Conservation (phyloP, 1,139 yeast species). For the Geotrichum siamense region DNA sequence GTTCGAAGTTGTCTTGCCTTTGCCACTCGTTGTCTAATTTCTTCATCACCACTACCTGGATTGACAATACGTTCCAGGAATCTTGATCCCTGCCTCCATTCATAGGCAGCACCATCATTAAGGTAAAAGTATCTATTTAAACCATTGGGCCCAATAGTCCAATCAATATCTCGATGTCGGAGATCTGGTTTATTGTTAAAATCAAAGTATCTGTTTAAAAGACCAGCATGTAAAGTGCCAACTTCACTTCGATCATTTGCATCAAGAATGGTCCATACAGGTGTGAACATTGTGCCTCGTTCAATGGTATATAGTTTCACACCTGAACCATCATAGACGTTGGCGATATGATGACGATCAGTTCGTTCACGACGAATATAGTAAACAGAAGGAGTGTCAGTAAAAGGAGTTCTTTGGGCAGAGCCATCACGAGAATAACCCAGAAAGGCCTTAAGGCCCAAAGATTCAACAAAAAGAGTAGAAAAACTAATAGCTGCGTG, state of each 20-base stretch:
- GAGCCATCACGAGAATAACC: constrained; percentile 14
- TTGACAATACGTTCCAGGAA: constrained; percentile 47
- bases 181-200: constrained; percentile 45
- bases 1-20: constrained; percentile 51
- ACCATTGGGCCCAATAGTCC: constrained; percentile 30
- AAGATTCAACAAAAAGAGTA: constrained; percentile 14
- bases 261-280: constrained; percentile 47
- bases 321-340: constrained; percentile 45
- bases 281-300: constrained; percentile 43
- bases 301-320: constrained; percentile 45
- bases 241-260: constrained; percentile 44
- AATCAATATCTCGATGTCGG: constrained; percentile 39
- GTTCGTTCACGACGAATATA: constrained; percentile 46
- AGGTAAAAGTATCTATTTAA: constrained; percentile 38
- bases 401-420: constrained; percentile 28
- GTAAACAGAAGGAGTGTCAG: constrained; percentile 38
- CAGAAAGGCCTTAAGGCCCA: constrained; percentile 13
- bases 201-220: constrained; percentile 42
- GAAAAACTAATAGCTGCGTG: constrained; percentile 17
- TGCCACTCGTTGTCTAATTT: constrained; percentile 47
- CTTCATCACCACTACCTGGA: constrained; percentile 51
- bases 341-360: constrained; percentile 41
- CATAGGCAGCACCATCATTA: constrained; percentile 47
- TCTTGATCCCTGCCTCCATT: constrained; percentile 49
- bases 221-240: constrained; percentile 48